A percentile compares a stretch with the other conserved stretches of the same genome.
Evolutionary conservation across 1,284 basidiomycete species (phyloP).

Genomic region (Irpex sp.): DNA sequence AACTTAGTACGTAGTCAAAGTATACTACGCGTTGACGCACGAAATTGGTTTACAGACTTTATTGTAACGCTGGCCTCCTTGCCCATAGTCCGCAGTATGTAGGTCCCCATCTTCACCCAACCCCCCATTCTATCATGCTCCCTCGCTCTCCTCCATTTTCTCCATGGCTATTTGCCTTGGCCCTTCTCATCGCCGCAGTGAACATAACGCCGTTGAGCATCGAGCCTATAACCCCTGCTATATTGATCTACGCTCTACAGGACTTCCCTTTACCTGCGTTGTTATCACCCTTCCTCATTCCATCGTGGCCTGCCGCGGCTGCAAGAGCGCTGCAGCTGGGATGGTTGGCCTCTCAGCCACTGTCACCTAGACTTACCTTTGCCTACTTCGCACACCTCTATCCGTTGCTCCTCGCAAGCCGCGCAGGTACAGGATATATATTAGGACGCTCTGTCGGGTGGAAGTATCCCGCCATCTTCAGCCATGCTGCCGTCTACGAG

Average conservation of each 20-base stretch:
- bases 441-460: conserved; percentile 9
- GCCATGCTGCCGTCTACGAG: conserved; percentile 9
- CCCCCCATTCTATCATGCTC: not conserved
- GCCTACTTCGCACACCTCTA: conserved; percentile 4
- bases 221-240: conserved; percentile 5
- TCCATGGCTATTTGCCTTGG: conserved; percentile 1
- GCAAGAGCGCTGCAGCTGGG: conserved; percentile 2
- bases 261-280: conserved; percentile 5
- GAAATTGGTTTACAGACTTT: no score
- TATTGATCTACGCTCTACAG: conserved; percentile 6
- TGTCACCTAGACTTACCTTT: not conserved
- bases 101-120: no score
- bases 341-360: conserved; percentile 4
- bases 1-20: no score
- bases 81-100: no score
- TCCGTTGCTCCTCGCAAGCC: not conserved
- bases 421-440: conserved; percentile 2
- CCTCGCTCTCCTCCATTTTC: not conserved
- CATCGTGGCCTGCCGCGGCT: not conserved
- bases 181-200: not conserved
- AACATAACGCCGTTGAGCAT: not conserved
- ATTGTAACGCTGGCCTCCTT: no score
- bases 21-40: no score
- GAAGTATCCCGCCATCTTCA: conserved; percentile 7
- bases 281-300: conserved; percentile 6